Evolutionary conservation across 23 red algal genomes (phyloP).

Genomic region (Gracilariopsis chorda): DNA sequence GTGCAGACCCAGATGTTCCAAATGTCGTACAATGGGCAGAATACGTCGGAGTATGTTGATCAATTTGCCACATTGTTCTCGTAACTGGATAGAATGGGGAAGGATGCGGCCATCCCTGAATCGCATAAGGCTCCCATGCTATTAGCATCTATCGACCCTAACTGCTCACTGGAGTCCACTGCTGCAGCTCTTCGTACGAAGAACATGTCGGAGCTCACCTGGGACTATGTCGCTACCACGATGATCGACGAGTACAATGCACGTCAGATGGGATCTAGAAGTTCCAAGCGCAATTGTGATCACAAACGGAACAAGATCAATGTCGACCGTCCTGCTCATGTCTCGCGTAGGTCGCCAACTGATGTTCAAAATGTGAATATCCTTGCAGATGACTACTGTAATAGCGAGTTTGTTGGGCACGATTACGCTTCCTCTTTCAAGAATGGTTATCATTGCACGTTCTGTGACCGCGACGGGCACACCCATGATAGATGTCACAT

Average conservation of each 20-base stretch:
- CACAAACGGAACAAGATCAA: neutral
- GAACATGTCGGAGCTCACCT: neutral
- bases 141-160: neutral
- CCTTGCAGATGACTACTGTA: too few relatives aligned
- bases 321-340: too few relatives aligned
- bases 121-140: slow-evolving; percentile 22
- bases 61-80: slow-evolving; percentile 4
- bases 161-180: neutral
- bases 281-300: neutral
- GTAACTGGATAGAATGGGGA: slow-evolving; percentile 10
- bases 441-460: too few relatives aligned
- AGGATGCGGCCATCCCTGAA: neutral
- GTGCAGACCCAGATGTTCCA: too few relatives aligned
- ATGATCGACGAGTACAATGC: slow-evolving; percentile 24
- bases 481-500: too few relatives aligned
- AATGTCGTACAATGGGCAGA: too few relatives aligned
- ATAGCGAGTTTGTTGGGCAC: too few relatives aligned
- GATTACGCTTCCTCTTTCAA: too few relatives aligned
- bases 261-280: neutral
- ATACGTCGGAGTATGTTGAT: too few relatives aligned
- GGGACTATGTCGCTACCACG: slow-evolving; percentile 27
- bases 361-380: too few relatives aligned
- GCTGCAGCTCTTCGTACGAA: slow-evolving; percentile 25
- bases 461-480: too few relatives aligned
- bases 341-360: too few relatives aligned